Base-by-base conservation (phyloP, 2,329 filamentous ascomycete genomes). In the Aspergillus floridensis region DNA sequence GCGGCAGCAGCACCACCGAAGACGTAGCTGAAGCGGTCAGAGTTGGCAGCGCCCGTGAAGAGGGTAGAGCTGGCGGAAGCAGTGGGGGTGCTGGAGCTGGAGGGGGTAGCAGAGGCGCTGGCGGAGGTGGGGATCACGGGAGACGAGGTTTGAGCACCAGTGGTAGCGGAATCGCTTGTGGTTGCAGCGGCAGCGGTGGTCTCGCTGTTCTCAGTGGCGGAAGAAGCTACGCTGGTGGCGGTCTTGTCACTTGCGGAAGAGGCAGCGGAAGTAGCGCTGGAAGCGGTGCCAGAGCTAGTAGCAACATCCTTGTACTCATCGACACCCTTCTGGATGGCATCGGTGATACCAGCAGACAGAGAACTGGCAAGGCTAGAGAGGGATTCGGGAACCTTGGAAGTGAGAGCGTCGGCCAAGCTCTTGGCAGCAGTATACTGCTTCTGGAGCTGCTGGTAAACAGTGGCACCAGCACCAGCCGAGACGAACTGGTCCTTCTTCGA, bases 251-350 rank as follows among this genome's bases (percentile, higher is more conserved):
- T 47, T 14, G 58, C 24, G 10, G 53, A 12, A 46, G 59, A 22
- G 38, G 59, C 49, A 19, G 53, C 51, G 5, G 57, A 35, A 44
- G 56, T 59, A 31, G 53, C 41, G 21, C 51, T 53, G 50, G 50
- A 24, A 22, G 50, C 48, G 19, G 61, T 32, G 55, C 35, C 48
- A 49, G 51, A 38, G 41, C 49, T 11, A 26, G 19, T 60, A n/a
- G 53, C 56, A 32, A 57, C 60, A 51, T 65, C 62, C 49, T 61
- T 51, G 63, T 67, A 74, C 53, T 61, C 67, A 52, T 69, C 64
- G 44, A 73, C 54, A 59, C 72, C 72, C 57, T 65, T 66, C 66
- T 74, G 66, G 62, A 75, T 72, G 51, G 69, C 70, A 26, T 60
- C 60, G 62, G 67, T 67, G 61, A 75, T 70, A 56, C 71, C 72